Conservation (phyloP, 257 asterid genomes). For the Nicotiana paniculata region DNA sequence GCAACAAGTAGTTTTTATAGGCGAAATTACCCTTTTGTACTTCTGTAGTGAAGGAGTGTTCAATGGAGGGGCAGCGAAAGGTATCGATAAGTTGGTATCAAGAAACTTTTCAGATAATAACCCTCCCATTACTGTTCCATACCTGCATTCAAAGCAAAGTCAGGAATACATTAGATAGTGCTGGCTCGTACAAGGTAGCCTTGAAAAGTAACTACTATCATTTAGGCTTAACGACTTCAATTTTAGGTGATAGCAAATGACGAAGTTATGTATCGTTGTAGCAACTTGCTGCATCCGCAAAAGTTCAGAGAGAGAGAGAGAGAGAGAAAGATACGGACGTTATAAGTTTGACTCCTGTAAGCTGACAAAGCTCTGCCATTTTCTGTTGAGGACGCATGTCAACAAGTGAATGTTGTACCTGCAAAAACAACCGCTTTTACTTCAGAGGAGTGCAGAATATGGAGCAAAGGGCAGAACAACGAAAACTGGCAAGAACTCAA, state of each 20-base stretch:
- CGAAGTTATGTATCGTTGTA: neutral
- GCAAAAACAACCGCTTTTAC: slow-evolving; percentile 23
- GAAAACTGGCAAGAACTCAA: neutral
- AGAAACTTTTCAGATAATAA: slow-evolving; percentile 88
- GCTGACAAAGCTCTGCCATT: slow-evolving; percentile 94
- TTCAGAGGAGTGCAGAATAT: neutral
- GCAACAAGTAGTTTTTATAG: neutral
- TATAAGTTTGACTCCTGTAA: slow-evolving; percentile 86
- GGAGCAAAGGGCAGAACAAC: neutral
- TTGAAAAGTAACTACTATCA: neutral
- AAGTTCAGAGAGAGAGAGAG: slow-evolving; percentile 9
- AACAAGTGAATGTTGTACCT: slow-evolving; percentile 96
- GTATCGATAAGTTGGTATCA: slow-evolving; percentile 79
- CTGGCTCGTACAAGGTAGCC: neutral
- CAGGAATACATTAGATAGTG: neutral
- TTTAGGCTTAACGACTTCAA: neutral
- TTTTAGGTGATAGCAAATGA: neutral
- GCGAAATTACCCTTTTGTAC: slow-evolving; percentile 71
- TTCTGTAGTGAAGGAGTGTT: slow-evolving; percentile 96
- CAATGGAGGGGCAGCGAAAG: slow-evolving; percentile 81
- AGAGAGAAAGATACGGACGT: slow-evolving; percentile 66
- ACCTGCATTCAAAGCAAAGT: slow-evolving; percentile 42
- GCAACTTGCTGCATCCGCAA: neutral
- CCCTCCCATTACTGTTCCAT: slow-evolving; percentile 99
- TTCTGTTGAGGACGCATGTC: slow-evolving; percentile 99